phyloP scores from a whole-genome alignment of 441 rosid species.

The Biscutella laevigata region DNA sequence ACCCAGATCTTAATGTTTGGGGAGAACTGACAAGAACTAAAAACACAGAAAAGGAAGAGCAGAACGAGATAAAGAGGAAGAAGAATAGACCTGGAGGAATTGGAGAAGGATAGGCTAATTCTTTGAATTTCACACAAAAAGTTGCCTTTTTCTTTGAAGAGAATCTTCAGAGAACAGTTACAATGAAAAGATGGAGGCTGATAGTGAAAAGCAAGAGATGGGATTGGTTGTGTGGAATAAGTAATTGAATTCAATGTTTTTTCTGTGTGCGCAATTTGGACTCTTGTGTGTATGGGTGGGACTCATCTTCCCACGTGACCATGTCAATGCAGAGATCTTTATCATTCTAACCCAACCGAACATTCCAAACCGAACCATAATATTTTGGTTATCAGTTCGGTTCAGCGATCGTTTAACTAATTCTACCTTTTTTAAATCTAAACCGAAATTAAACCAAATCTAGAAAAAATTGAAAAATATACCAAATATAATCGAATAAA shows the following conservation, averaged over 20 bases:
- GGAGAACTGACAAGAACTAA: background rate
- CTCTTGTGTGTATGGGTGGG: background rate
- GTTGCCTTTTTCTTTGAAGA: background rate
- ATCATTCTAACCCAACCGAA: no score
- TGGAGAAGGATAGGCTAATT: background rate
- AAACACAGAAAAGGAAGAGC: constrained; percentile 6
- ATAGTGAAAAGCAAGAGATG: constrained; percentile 12
- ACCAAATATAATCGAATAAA: no score
- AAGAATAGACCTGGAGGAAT: constrained; percentile 15
- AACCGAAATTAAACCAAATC: no score
- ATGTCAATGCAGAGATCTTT: no score
- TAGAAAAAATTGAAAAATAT: no score
- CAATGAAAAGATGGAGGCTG: background rate
- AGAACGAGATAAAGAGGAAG: background rate
- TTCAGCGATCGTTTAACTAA: no score
- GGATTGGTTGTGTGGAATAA: constrained; percentile 17
- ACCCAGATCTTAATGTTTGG: constrained; percentile 15
- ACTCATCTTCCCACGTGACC: constrained; percentile 20
- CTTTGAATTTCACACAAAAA: background rate
- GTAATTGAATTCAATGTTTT: background rate
- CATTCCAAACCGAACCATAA: no score
- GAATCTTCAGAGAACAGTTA: constrained; percentile 4
- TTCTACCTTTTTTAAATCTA: no score
- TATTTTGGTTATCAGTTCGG: no score
- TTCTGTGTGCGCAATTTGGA: constrained; percentile 9